Base-by-base conservation (phyloP, 192 early-diverging fungal genomes). In the Rhizoclosmatium sp. region DNA sequence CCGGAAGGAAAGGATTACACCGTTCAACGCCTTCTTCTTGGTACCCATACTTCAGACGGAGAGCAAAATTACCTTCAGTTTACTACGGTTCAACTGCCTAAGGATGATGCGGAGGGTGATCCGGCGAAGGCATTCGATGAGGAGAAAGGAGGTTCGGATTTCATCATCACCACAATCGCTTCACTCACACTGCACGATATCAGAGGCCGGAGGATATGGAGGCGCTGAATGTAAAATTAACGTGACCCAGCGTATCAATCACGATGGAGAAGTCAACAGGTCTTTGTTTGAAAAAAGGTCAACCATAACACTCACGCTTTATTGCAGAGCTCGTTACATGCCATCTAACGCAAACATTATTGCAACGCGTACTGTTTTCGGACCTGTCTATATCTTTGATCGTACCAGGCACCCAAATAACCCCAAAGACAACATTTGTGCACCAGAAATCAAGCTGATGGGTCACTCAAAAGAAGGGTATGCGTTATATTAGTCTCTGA, bases 1-100 rank as follows among this genome's bases (percentile, higher is more conserved):
- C 94, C 94, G 41, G 93, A 93, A 69, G 96, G 93, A 73, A 97
- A 96, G 78, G 93, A 96, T 81, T 97, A 98, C 84, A 92, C 89
- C 3, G 80, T 96, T 39, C 98, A 99, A 78, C 88, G 96, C 1
- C 78, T 99, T 68, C 83, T 99, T 47, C 84, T 98, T 48, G 98
- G 98, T 49, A 99, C 98, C 46, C 97, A 99, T 76, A 99, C 98
- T 10, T 96, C 95, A 10, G 97, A 95, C 80, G 93, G 94, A 64
- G 97, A 97, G 82, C 94, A 94, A 47, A 99, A 99, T 85, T 97
- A 98, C 81, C 84, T 99, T n/a, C 94, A 98, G 79, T 96, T 99
- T 68, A 96, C 94, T 3, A 88, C 93, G 62, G 94, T 98, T 66
- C 94, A 97, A 73, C 87, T 97, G 56, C 96, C 95, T 3, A 90